Evolutionary conservation across 192 early-diverging fungal species (phyloP), one percentile per base, ranked within the genome.

Genomic region (Linnemannia zychae): DNA sequence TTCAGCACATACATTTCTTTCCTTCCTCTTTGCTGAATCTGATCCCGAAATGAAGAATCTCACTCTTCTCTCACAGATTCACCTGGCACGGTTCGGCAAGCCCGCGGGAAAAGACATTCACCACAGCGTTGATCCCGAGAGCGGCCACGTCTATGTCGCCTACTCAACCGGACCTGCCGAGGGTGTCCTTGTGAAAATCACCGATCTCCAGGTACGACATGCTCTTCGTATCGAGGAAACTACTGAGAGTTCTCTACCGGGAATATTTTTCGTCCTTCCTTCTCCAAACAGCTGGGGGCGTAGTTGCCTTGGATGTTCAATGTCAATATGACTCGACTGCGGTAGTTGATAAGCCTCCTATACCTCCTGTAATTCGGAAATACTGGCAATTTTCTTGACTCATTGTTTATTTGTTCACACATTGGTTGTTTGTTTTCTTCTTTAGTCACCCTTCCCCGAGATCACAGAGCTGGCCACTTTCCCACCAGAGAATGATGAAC

Each of bases 61-160:
- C 46, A 85, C 83, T 7, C 63, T 85, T 20, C 70, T 85, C 68
- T 85, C 83, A n/a, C 83, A 85, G 69, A 71, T 85, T 40, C 78
- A 85, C 34, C 40, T 85, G 67, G 83, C 83, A 1, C 67, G 83
- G 13, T 85, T 85, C 49, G 83, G 83, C 18, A 57, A 74, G 67
- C 83, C 83, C 22, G 70, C 13, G 3, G 83, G 83, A 46, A 79
- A 76, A 40, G 83, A 85, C 74, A 85, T 85, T 79, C 83, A 85
- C 65, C 83, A 85, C 52, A 85, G 83, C 24, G 83, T 85, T 24
- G 92, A 93, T 81, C 87, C 90, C 22, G 92, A 93, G 65, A 89
- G 87, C 5, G 81, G 70, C 1, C 78, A 87, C 31, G 88, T 91
- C 53, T 93, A 91, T 79, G 89, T 88, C n/a, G 88, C 92, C 37